Conservation (phyloP, 352 stramenopile genomes). For the Pythium scleroteichum region DNA sequence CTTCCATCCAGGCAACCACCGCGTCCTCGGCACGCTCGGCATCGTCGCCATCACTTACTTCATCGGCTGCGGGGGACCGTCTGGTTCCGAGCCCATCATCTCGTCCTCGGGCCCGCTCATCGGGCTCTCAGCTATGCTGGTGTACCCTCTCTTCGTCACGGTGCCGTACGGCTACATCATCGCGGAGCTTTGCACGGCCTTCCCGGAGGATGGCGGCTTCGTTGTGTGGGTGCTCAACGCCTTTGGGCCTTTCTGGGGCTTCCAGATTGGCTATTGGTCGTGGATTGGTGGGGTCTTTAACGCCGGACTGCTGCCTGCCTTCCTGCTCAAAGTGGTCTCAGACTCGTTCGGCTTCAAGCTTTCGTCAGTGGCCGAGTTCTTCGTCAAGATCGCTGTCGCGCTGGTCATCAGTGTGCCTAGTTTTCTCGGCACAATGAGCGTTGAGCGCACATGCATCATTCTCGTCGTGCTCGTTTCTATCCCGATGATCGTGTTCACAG, state of each 20-base stretch:
- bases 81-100: conserved; percentile 33
- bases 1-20: conserved; percentile 6
- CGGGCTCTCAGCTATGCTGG: conserved; percentile 70
- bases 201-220: conserved; percentile 83
- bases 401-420: conserved; percentile 38
- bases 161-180: conserved; percentile 90
- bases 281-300: conserved; percentile 76
- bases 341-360: conserved; percentile 40
- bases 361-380: conserved; percentile 26
- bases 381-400: conserved; percentile 42
- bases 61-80: conserved; percentile 29
- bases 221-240: conserved; percentile 89
- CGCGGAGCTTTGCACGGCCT: conserved; percentile 86
- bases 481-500: conserved; percentile 42
- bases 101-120: conserved; percentile 39
- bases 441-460: conserved; percentile 34
- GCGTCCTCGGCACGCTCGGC: conserved; percentile 28
- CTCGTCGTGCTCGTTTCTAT: conserved; percentile 39
- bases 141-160: conserved; percentile 87
- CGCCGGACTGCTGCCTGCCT: conserved; percentile 54
- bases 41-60: conserved; percentile 37
- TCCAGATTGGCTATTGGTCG: conserved; percentile 67
- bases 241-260: conserved; percentile 84
- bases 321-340: conserved; percentile 22
- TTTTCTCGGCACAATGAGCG: conserved; percentile 39